Conservation (phyloP, 1,284 basidiomycete species). For the Melampsora americana region DNA sequence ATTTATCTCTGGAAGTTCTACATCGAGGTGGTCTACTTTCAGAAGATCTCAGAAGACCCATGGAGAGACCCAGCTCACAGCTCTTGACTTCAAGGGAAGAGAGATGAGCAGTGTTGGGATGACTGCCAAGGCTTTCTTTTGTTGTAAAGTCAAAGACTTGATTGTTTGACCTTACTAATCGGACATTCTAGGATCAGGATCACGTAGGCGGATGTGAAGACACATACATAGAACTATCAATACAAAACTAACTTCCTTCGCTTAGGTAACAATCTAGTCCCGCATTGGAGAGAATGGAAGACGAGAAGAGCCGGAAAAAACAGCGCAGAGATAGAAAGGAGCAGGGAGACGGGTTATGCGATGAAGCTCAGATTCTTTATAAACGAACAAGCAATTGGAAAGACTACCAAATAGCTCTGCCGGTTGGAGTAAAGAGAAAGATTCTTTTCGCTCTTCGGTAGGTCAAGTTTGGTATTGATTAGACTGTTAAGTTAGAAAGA, state of each 20-base stretch:
- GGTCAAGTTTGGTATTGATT: background rate
- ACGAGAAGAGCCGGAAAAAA: background rate
- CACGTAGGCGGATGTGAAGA: background rate
- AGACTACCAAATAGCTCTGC: slow-evolving; percentile 3
- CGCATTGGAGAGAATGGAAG: slow-evolving; percentile 1
- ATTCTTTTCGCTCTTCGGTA: background rate
- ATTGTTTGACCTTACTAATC: too few relatives aligned
- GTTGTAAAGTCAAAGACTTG: too few relatives aligned
- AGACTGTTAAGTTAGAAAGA: background rate
- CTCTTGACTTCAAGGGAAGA: too few relatives aligned
- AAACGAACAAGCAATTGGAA: background rate
- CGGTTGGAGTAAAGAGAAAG: slow-evolving; percentile 1
- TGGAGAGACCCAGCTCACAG: too few relatives aligned
- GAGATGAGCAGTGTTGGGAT: too few relatives aligned
- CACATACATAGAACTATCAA: background rate
- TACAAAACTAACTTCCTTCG: slow-evolving; percentile 1
- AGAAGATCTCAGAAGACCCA: too few relatives aligned
- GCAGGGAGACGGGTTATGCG: background rate
- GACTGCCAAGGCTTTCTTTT: too few relatives aligned
- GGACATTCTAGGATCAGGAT: background rate
- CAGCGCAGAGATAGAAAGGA: background rate
- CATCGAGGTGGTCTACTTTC: too few relatives aligned
- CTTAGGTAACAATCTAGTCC: background rate
- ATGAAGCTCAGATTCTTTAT: background rate
- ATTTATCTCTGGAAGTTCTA: too few relatives aligned